Conservation (phyloP, 306 rosid genomes). For the Ceratonia siliqua region DNA sequence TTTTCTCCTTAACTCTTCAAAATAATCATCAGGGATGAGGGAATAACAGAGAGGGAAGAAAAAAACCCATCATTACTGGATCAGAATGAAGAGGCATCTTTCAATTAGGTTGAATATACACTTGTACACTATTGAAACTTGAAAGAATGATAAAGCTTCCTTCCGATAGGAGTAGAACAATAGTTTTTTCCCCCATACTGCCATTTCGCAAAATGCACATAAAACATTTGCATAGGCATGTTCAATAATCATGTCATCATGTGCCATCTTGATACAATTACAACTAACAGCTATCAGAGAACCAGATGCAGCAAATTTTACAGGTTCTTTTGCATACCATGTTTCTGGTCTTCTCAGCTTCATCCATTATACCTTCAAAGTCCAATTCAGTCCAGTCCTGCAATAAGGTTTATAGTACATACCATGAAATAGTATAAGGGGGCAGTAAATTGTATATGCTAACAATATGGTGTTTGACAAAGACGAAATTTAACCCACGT, state of each 20-base stretch:
- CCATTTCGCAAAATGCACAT: background rate
- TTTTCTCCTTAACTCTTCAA: background rate
- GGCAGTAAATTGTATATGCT: background rate
- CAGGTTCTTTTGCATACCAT: conserved; percentile 61
- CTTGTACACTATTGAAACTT: conserved; percentile 8
- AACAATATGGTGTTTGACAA: conserved; percentile 2
- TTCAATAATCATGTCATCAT: background rate
- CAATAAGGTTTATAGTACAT: conserved; percentile 31
- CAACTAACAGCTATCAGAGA: background rate
- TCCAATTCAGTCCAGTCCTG: conserved; percentile 98
- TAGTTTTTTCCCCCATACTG: background rate
- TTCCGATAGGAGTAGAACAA: background rate
- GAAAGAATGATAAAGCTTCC: background rate
- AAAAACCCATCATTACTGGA: background rate
- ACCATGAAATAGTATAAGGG: background rate
- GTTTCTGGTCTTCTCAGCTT: conserved; percentile 81
- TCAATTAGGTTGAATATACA: conserved; percentile 2
- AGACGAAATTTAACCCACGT: conserved; percentile 2
- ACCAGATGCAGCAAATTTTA: conserved; percentile 15
- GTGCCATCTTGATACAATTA: background rate
- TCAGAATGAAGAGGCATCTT: background rate
- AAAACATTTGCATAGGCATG: conserved; percentile 20
- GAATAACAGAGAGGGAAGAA: background rate
- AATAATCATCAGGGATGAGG: background rate
- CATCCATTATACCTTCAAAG: conserved; percentile 83